phyloP scores from a whole-genome alignment of 768 basidiomycete genomes.

The Naganishia kalamii region DNA sequence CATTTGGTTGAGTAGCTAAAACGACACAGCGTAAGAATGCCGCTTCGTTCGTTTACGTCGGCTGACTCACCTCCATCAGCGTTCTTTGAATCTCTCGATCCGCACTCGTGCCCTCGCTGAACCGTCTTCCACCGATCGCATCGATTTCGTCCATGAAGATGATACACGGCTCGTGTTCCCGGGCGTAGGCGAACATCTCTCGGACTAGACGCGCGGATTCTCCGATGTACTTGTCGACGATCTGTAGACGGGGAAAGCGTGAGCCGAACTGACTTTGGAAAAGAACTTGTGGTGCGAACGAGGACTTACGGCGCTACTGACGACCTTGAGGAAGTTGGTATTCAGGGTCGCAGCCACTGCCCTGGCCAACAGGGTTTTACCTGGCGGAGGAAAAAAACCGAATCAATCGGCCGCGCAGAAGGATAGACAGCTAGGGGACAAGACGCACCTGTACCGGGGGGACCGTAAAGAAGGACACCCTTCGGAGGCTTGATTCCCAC shows the following conservation, averaged over 20 bases:
- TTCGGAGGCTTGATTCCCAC: constrained; percentile 96
- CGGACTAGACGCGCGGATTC: constrained; percentile 92
- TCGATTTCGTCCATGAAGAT: constrained; percentile 89
- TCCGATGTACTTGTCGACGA: constrained; percentile 75
- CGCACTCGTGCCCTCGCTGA: constrained; percentile 92
- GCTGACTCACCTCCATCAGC: constrained; percentile 73
- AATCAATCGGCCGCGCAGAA: background rate
- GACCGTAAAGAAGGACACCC: constrained; percentile 90
- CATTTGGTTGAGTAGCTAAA: constrained; percentile 92
- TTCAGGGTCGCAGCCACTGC: constrained; percentile 91
- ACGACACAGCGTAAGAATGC: background rate
- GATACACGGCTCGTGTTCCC: constrained; percentile 95
- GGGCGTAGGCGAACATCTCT: constrained; percentile 98
- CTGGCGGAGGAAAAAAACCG: constrained; percentile 7
- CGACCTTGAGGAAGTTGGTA: constrained; percentile 97
- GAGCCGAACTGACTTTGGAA: too few relatives aligned
- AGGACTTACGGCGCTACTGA: constrained; percentile 88
- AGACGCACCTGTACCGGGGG: constrained; percentile 76
- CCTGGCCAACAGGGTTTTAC: constrained; percentile 81
- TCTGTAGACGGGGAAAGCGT: constrained; percentile 26
- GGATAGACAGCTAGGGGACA: background rate
- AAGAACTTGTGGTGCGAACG: too few relatives aligned
- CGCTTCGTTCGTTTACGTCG: background rate
- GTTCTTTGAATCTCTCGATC: constrained; percentile 99
- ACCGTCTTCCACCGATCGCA: constrained; percentile 85